Conservation (phyloP, 805 yeast species). For the Cyberlindnera japonica region DNA sequence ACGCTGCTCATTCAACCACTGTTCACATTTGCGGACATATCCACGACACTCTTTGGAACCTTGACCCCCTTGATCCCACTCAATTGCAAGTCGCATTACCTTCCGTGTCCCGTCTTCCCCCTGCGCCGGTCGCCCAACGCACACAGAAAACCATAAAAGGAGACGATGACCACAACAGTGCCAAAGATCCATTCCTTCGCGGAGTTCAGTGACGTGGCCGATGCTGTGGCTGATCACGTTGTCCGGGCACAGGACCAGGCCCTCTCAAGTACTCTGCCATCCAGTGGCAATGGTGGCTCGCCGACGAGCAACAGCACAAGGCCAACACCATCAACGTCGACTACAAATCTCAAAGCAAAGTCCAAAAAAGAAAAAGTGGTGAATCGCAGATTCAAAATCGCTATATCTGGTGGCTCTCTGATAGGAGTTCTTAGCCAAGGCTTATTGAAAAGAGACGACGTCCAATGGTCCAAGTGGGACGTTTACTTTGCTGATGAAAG, state of each 20-base stretch:
- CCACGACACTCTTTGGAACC: too few relatives aligned
- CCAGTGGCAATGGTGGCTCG: conserved; percentile 17
- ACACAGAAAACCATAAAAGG: background rate
- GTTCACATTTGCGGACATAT: background rate
- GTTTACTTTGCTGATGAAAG: conserved; percentile 95
- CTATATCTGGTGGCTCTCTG: conserved; percentile 90
- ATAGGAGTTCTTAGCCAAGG: conserved; percentile 87
- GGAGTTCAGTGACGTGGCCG: conserved; percentile 86
- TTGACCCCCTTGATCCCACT: too few relatives aligned
- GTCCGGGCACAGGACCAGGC: conserved; percentile 77
- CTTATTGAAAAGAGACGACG: conserved; percentile 65
- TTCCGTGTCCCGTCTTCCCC: background rate
- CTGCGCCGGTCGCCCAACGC: background rate
- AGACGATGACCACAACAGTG: conserved; percentile 80
- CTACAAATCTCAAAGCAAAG: conserved; percentile 15
- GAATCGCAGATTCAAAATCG: conserved; percentile 76
- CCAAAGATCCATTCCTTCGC: conserved; percentile 93
- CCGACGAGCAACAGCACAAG: conserved; percentile 15
- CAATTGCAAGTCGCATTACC: too few relatives aligned
- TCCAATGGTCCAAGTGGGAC: conserved; percentile 94
- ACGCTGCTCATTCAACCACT: too few relatives aligned
- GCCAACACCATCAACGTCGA: conserved; percentile 16
- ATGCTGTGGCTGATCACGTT: conserved; percentile 94
- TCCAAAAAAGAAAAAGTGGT: conserved; percentile 31
- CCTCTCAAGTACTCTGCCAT: conserved; percentile 17